Evolutionary conservation across 2,329 filamentous ascomycete genomes (phyloP).

Genomic region (Phaeomoniella chlamydospora): DNA sequence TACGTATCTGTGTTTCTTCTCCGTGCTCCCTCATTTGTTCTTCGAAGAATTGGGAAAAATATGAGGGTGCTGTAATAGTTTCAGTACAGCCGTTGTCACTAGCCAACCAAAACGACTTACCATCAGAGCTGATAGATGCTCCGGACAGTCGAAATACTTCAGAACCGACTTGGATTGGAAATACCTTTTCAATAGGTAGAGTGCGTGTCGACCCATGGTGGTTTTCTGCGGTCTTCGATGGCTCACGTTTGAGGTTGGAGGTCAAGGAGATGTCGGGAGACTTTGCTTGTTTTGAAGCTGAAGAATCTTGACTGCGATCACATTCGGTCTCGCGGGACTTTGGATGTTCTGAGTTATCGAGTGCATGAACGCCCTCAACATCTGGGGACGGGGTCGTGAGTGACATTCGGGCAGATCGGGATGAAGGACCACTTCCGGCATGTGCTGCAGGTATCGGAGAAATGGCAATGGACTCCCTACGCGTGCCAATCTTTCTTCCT

Average conservation of each 20-base stretch:
- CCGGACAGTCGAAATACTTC: slow-evolving; percentile 56
- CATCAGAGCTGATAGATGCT: slow-evolving; percentile 57
- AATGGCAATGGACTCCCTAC: no score
- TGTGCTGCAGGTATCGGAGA: no score
- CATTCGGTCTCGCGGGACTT: no score
- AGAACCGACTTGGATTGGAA: slow-evolving; percentile 56
- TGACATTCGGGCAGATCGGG: no score
- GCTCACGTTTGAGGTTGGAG: slow-evolving; percentile 5
- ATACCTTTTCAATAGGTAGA: slow-evolving; percentile 46
- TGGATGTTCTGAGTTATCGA: neutral
- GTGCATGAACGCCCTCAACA: neutral
- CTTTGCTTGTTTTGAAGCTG: no score
- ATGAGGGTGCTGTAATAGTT: slow-evolving; percentile 67
- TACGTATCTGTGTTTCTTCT: slow-evolving; percentile 50
- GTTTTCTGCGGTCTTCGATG: neutral
- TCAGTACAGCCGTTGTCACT: slow-evolving; percentile 6
- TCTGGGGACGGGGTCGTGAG: neutral
- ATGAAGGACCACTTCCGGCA: no score
- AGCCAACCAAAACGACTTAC: slow-evolving; percentile 23
- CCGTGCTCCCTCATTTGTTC: slow-evolving; percentile 59
- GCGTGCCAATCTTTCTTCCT: no score
- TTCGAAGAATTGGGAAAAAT: slow-evolving; percentile 88
- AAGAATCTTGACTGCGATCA: no score
- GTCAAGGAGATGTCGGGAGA: slow-evolving; percentile 6
- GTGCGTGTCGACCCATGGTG: slow-evolving; percentile 7